Evolutionary conservation across 2,329 filamentous ascomycete genomes (phyloP).

Genomic region (Drechslerella dactyloides): DNA sequence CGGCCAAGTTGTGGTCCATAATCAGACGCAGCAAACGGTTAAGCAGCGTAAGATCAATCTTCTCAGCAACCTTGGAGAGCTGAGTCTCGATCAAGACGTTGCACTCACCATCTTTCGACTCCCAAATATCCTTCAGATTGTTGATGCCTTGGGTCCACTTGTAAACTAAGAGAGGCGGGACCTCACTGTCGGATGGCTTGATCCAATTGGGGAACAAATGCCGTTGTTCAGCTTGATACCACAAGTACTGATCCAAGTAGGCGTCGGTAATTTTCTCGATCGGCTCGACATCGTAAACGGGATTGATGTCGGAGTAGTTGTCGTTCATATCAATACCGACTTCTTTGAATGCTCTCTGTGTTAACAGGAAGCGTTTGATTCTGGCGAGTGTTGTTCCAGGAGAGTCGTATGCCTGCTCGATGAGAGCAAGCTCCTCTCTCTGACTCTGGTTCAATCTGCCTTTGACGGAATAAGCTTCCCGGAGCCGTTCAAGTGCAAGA

Average conservation of each 20-base stretch:
- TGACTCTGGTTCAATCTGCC: slow-evolving; percentile 96
- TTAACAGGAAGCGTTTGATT: slow-evolving; percentile 96
- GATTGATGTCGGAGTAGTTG: slow-evolving; percentile 99
- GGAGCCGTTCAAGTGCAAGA: slow-evolving; percentile 85
- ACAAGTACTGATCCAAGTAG: slow-evolving; percentile 96
- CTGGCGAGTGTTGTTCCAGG: slow-evolving; percentile 93
- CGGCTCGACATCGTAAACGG: slow-evolving; percentile 97
- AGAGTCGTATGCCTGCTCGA: slow-evolving; percentile 97
- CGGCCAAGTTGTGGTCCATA: slow-evolving; percentile 99
- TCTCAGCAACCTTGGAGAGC: slow-evolving; percentile 98
- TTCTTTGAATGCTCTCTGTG: slow-evolving; percentile 97
- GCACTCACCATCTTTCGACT: slow-evolving; percentile 89
- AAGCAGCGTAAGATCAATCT: slow-evolving; percentile 94
- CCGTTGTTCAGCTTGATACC: slow-evolving; percentile 98
- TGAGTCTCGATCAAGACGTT: slow-evolving; percentile 99
- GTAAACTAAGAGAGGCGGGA: slow-evolving; percentile 90
- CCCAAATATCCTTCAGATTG: slow-evolving; percentile 94
- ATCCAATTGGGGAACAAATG: slow-evolving; percentile 98
- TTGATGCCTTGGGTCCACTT: slow-evolving; percentile 99
- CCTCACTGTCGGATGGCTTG: slow-evolving; percentile 97
- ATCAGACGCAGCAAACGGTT: slow-evolving; percentile 92
- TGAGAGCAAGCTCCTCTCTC: slow-evolving; percentile 92
- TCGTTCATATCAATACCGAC: slow-evolving; percentile 99
- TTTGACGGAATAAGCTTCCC: slow-evolving; percentile 97
- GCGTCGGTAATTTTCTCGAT: slow-evolving; percentile 99